These are phyloP conservation scores for Colletotrichum chrysophilum DNA, from an alignment of 2,329 filamentous ascomycete species.

Conservation along the genomic window DNA sequence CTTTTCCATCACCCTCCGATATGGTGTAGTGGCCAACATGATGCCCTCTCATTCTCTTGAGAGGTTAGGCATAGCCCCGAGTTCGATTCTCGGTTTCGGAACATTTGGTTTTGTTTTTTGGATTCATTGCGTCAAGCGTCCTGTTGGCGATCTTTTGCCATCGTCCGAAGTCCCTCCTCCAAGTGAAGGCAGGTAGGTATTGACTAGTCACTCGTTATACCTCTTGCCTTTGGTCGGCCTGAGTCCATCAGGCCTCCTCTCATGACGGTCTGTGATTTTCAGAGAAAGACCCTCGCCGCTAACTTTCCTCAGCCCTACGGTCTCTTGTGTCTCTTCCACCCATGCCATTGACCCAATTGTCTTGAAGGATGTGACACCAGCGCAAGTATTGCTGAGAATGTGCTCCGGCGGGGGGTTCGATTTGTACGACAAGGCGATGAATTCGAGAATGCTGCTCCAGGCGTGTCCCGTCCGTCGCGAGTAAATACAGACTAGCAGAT, in stretches of 20 bases:
- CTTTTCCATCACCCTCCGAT: neutral
- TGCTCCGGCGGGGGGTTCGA: neutral
- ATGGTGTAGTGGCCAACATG: slow-evolving; percentile 20
- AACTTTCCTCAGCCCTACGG: neutral
- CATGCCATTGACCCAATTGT: neutral
- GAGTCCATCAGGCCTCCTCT: neutral
- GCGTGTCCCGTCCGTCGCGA: neutral
- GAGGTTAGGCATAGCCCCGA: slow-evolving; percentile 19
- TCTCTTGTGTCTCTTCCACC: neutral
- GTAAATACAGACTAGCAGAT: neutral
- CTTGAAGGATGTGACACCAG: neutral
- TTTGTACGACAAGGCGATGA: neutral
- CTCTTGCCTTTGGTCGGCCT: neutral
- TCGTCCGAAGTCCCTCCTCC: neutral
- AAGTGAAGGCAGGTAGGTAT: neutral
- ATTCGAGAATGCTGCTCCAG: neutral
- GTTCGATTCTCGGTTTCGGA: slow-evolving; percentile 20
- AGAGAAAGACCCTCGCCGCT: neutral
- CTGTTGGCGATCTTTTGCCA: neutral
- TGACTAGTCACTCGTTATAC: neutral
- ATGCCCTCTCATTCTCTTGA: neutral
- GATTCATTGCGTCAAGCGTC: accelerated
- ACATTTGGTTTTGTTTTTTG: neutral
- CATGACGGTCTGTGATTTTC: neutral
- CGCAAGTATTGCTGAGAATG: neutral